Conservation (phyloP, 352 stramenopile genomes). For the Pythium brachiatum region DNA sequence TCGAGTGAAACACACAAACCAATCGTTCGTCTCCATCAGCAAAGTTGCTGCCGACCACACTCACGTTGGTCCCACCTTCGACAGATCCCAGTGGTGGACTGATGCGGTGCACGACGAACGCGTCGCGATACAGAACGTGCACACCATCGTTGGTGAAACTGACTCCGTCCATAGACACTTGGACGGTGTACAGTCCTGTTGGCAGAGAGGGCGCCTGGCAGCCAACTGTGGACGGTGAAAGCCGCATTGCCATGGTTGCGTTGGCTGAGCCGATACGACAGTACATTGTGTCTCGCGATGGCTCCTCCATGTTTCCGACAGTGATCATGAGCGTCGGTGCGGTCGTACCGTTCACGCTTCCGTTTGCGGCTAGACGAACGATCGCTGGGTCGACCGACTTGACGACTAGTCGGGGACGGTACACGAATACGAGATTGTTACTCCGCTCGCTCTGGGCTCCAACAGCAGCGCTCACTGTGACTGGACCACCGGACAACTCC, state of each 20-base stretch:
- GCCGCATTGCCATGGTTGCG: slow-evolving; percentile 3
- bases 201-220: slow-evolving; percentile 24
- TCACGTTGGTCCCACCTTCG: slow-evolving; percentile 39
- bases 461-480: neutral
- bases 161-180: slow-evolving; percentile 44
- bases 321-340: slow-evolving; percentile 6
- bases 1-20: slow-evolving; percentile 20
- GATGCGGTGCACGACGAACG: slow-evolving; percentile 34
- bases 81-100: slow-evolving; percentile 40
- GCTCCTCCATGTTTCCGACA: slow-evolving; percentile 7
- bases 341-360: neutral
- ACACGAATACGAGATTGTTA: slow-evolving; percentile 21
- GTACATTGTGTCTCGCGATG: neutral
- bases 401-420: slow-evolving; percentile 13
- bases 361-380: slow-evolving; percentile 2
- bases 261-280: slow-evolving; percentile 18
- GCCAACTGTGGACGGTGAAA: slow-evolving; percentile 5
- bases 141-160: slow-evolving; percentile 44
- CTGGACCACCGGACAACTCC: slow-evolving; percentile 10
- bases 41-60: slow-evolving; percentile 19
- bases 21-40: slow-evolving; percentile 10
- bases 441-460: slow-evolving; percentile 1
- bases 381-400: slow-evolving; percentile 7
- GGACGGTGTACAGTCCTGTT: slow-evolving; percentile 37
- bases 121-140: slow-evolving; percentile 41